Evolutionary conservation across 257 asterid species (phyloP), one percentile per base, ranked within the genome.

Genomic region (Scutellaria minor): DNA sequence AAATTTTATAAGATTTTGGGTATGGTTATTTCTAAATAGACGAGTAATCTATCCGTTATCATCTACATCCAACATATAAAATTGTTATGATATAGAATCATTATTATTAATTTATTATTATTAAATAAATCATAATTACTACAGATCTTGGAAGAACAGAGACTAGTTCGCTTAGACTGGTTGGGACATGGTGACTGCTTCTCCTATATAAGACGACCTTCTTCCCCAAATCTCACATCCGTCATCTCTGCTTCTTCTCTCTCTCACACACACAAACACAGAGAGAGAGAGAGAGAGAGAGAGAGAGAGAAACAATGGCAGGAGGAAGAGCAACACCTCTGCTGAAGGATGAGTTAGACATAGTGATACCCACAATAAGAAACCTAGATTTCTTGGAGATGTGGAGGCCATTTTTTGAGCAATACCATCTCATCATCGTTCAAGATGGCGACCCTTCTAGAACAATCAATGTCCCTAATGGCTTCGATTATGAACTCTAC

Each of bases 401-500:
- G 92, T 90, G 96, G 96, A 80, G 96, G 70, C 95, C 96, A 14
- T 90, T 86, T 74, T 90, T 88, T 47, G 84, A 90, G 78, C 79
- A 59, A 6, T 90, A 90, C 85, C 95, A 90, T 82, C 82, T 88
- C 3, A 90, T 90, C 78, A 88, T 90, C 2, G 92, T 90, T 56
- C 96, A 90, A 80, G 96, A 88, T 68, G 95, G 95, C n/a, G 96
- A 90, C 69, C 96, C 95, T 41, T 70, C 96, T 1, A 88, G 79
- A 62, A 71, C 31, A 53, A 86, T 90, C 64, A 71, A 83, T 0
- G 95, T 90, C 4, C 96, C 95, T 0, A 82, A 90, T 22, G 96
- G 96, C 0, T 90, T 88, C 53, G 95, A 90, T 73, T 90, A 90
- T 59, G 96, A 90, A 6, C 85, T 90, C 24, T 88, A 88, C 18